phyloP scores from a whole-genome alignment of 2,329 filamentous ascomycete genomes.

The Hirsutella minnesotensis region DNA sequence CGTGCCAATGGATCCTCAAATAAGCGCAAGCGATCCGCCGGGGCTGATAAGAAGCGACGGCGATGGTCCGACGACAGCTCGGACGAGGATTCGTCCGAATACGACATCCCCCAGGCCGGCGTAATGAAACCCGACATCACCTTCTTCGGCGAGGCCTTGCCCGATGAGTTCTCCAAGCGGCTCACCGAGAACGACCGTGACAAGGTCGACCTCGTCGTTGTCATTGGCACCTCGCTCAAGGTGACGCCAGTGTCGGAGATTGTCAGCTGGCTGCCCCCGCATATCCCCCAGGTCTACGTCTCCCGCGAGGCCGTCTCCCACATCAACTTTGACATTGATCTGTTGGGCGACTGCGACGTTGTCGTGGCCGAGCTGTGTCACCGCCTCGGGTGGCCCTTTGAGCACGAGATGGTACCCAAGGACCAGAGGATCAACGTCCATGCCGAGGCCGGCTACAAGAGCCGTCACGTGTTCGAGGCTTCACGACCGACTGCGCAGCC shows the following conservation, averaged over 20 bases:
- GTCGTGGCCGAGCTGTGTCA: conserved; percentile 79
- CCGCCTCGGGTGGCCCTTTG: conserved; percentile 66
- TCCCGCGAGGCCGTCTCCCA: conserved; percentile 74
- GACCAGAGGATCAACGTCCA: conserved; percentile 49
- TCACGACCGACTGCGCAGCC: too few species aligned
- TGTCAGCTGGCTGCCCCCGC: conserved; percentile 62
- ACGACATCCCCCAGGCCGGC: conserved; percentile 51
- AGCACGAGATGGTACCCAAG: conserved; percentile 72
- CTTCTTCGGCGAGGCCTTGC: conserved; percentile 89
- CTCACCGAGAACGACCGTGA: conserved; percentile 73
- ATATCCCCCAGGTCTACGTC: conserved; percentile 84
- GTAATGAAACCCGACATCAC: conserved; percentile 98
- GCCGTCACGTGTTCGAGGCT: conserved; percentile 24
- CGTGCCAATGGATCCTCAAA: conserved; percentile 13
- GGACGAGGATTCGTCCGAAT: conserved; percentile 33
- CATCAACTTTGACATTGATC: conserved; percentile 90
- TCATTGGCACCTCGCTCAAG: conserved; percentile 93
- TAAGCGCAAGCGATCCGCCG: conserved; percentile 29
- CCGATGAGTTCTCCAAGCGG: conserved; percentile 69
- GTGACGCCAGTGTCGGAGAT: conserved; percentile 93
- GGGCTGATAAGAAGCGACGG: conserved; percentile 22
- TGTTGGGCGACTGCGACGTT: conserved; percentile 90
- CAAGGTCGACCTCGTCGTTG: conserved; percentile 76
- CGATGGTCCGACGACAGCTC: conserved; percentile 27
- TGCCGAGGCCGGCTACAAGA: conserved; percentile 19